Conservation (phyloP, 768 basidiomycete genomes). For the Strobilomyces dryophilus region DNA sequence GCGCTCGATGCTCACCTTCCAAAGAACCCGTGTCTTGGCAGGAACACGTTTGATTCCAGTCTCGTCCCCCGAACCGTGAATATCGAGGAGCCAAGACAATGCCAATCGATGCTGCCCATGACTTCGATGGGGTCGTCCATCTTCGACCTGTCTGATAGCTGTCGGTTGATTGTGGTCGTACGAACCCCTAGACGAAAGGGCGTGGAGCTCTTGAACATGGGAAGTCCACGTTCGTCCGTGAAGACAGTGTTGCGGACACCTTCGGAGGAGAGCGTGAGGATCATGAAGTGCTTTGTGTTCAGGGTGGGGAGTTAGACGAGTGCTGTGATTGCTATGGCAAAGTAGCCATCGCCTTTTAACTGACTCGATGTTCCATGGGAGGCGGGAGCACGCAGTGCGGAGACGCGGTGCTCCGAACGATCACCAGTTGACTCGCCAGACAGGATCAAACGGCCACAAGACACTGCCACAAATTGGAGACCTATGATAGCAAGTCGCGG, state of each 20-base stretch:
- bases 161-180: slow-evolving; percentile 19
- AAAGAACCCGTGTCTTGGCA: slow-evolving; percentile 16
- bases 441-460: neutral
- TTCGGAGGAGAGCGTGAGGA: slow-evolving; percentile 24
- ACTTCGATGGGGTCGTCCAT: slow-evolving; percentile 21
- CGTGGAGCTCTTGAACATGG: slow-evolving; percentile 24
- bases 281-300: slow-evolving; percentile 12
- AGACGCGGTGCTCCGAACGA: neutral
- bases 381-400: neutral
- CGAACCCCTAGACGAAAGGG: slow-evolving; percentile 17
- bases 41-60: slow-evolving; percentile 22
- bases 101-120: slow-evolving; percentile 33
- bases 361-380: neutral
- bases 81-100: slow-evolving; percentile 24
- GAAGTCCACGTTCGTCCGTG: slow-evolving; percentile 25
- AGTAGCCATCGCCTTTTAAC: slow-evolving; percentile 1
- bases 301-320: neutral
- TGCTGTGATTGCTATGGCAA: neutral
- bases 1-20: slow-evolving; percentile 8
- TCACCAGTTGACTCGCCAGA: neutral
- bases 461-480: neutral
- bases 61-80: slow-evolving; percentile 28
- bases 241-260: slow-evolving; percentile 25
- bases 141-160: neutral
- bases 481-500: no score